Base-by-base conservation (phyloP, 2,329 filamentous ascomycete genomes). In the Didymella segeticola region DNA sequence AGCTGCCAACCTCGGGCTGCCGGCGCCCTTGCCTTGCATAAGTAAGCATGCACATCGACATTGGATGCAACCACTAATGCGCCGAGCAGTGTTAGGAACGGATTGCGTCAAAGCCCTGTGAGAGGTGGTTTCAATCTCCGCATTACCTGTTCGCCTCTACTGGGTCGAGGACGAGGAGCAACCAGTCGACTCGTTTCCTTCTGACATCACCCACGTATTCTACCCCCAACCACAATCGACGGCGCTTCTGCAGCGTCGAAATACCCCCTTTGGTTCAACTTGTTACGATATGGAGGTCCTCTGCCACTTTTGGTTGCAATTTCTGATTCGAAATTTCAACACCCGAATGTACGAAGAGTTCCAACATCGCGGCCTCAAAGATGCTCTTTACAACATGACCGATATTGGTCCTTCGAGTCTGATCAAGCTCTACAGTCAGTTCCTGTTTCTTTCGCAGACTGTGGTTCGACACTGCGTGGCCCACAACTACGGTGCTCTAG, bases 241-340 rank as follows among this genome's bases (percentile, higher is more conserved):
- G 67, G 80, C 80, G 52, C 77, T 83, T 42, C 70, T 76, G 43
- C 78, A 82, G 73, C 81, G 80, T 60, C 71, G 75, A 56, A 72
- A 74, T 61, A 74, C 76, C 56, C 60, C 75, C 36, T 71, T 72
- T 58, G 78, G 77, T 60, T 75, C 58, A 48, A 81, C 78, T 31
- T 81, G 83, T 42, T 77, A 79, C 56, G 82, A 86, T 66, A 86
- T 89, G 80, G 82, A 85, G 68, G 80, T 85, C 53, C 81, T 90
- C 25, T 91, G 91, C 77, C 82, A 86, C 60, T 90, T 90, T 77
- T 92, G 89, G 88, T 85, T 86, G 17, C 84, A 88, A 71, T 90
- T 89, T 69, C 80, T 92, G 59, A 82, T 86, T 58, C 82, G 85
- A 66, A 87, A 89, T 75, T 91, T 92, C 82, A 89, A 92, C 73